Base-by-base conservation (phyloP, 228 moss, liverwort and hornwort genomes). In the Sphagnum magellanicum region DNA sequence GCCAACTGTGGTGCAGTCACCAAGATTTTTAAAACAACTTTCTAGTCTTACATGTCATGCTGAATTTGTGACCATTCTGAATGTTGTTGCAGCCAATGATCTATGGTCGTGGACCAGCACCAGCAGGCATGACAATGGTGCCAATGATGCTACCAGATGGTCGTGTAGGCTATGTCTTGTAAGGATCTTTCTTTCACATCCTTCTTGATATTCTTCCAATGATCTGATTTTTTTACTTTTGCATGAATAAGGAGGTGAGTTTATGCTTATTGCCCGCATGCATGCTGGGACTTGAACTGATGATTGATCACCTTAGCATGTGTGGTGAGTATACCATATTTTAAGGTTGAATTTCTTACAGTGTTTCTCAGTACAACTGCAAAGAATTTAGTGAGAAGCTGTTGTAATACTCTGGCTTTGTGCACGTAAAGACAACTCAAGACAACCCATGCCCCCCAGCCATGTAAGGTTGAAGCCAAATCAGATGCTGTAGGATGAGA, bases 91-190 rank as follows among this genome's bases (percentile, higher is more conserved):
- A 98, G 98, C 98, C 98, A 15, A 90, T 98, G 50, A 98, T 98
- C n/a, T 98, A 98, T 48, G 98, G 98, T 73, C 83, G 98, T 67
- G 98, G 98, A 52, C 98, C 94, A 50, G 85, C 98, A 49, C 94
- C 98, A 32, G 94, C 98, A 65, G 98, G 98, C 60, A 98, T 98
- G 98, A 92, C 98, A 13, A 98, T 98, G 98, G 94, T 98, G 71
- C 98, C 98, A 64, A 98, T 98, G 98, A 81, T 98, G 74, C 84
- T 98, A 58, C 98, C 98, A 59, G 98, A 98, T 78, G 98, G 98
- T 49, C 93, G 98, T 64, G 88, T 98, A 60, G 98, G 98, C 69
- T 98, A 98, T 78, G 98, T 98, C 68, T 78, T 98, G 98, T 98
- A 87, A 91, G 91, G 86, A 52, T 1, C 49, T 16, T 32, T 47